These are phyloP conservation scores for Picea sitchensis DNA, from an alignment of 75 land plant species.

Conservation along the genomic window DNA sequence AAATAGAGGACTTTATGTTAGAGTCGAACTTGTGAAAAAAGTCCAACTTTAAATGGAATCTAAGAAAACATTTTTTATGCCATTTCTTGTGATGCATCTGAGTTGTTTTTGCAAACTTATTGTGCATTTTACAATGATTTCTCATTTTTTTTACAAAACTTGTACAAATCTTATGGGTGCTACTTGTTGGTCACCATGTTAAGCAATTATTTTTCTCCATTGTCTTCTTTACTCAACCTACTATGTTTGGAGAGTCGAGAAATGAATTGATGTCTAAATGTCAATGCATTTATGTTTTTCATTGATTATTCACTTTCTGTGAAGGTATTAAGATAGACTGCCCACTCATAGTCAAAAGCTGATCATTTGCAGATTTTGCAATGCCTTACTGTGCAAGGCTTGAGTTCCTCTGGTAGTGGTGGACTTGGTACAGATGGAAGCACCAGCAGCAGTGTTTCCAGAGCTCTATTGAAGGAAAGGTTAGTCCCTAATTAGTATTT, in stretches of 20 bases:
- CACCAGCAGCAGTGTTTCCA: slow-evolving; percentile 77
- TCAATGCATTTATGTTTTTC: not conserved
- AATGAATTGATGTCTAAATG: not conserved
- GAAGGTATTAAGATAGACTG: not conserved
- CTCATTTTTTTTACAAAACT: not conserved
- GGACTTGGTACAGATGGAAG: slow-evolving; percentile 44
- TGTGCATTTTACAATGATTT: not conserved
- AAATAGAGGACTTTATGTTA: not conserved
- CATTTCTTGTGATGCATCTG: not conserved
- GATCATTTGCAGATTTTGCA: slow-evolving; percentile 60
- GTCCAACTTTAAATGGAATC: not conserved
- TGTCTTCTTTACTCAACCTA: not conserved
- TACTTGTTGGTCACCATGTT: not conserved
- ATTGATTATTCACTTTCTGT: not conserved
- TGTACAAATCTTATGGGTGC: not conserved
- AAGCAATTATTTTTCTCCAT: not conserved
- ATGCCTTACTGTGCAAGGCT: slow-evolving; percentile 70
- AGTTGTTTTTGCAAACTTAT: not conserved
- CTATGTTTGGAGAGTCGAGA: not conserved
- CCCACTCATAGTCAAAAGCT: not conserved
- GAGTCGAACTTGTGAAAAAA: not conserved
- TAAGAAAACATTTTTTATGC: not conserved
- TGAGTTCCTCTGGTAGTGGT: slow-evolving; percentile 63
- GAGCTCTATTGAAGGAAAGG: slow-evolving; percentile 79
- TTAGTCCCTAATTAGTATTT: slow-evolving; percentile 10